Conservation (phyloP, 176 grass and related monocot species). For the Oryza meridionalis region DNA sequence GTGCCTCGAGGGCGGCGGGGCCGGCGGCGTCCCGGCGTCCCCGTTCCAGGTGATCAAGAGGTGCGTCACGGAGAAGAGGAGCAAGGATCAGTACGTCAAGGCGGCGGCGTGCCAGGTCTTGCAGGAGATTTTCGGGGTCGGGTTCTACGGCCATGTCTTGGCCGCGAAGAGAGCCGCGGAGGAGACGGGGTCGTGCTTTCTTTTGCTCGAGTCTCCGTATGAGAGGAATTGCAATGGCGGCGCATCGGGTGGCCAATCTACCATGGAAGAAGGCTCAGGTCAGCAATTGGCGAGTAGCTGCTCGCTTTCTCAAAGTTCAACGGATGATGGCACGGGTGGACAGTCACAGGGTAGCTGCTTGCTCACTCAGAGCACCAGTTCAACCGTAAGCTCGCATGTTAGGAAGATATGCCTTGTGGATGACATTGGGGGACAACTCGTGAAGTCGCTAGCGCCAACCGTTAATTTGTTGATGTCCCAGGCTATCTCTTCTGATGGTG, state of each 20-base stretch:
- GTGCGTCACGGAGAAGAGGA: conserved; percentile 83
- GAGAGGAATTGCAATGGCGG: conserved; percentile 44
- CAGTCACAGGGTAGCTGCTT: conserved; percentile 56
- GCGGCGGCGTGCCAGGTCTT: conserved; percentile 77
- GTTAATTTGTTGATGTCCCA: conserved; percentile 54
- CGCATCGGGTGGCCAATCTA: conserved; percentile 22
- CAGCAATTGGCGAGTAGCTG: conserved; percentile 53
- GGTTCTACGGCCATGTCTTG: conserved; percentile 87
- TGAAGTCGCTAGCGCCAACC: conserved; percentile 64
- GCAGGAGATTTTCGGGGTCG: conserved; percentile 90
- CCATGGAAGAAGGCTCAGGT: conserved; percentile 25
- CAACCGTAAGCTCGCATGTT: conserved; percentile 45
- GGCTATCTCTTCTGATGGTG: conserved; percentile 29
- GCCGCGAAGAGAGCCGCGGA: conserved; percentile 87
- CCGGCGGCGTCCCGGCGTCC: conserved; percentile 68
- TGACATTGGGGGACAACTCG: conserved; percentile 50
- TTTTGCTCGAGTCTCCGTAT: conserved; percentile 89
- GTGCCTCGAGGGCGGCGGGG: conserved; percentile 45
- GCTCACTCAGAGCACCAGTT: conserved; percentile 49
- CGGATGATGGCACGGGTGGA: conserved; percentile 43
- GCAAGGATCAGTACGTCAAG: conserved; percentile 77
- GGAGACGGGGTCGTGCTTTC: conserved; percentile 63
- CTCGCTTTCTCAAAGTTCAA: conserved; percentile 38
- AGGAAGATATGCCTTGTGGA: conserved; percentile 58
- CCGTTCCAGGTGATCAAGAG: conserved; percentile 72